These are phyloP conservation scores for Incumbomyces lentus DNA, from an alignment of 2,329 filamentous ascomycete species.

Conservation along the genomic window DNA sequence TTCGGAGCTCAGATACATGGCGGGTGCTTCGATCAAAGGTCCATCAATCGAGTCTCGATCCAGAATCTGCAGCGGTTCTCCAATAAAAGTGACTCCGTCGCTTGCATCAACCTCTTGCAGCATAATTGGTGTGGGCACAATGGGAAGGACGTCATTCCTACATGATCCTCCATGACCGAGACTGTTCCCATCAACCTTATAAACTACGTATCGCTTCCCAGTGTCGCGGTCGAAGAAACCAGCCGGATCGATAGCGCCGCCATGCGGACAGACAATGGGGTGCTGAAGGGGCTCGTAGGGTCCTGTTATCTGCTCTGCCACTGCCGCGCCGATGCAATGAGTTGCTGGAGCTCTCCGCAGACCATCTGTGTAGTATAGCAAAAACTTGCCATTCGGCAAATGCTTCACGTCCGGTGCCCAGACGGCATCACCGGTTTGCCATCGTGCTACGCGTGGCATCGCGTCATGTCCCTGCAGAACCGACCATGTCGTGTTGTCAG, in stretches of 20 bases:
- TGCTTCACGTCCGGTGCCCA: slow-evolving; percentile 52
- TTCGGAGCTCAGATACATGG: slow-evolving; percentile 30
- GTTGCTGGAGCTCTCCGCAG: slow-evolving; percentile 26
- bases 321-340: slow-evolving; percentile 50
- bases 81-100: slow-evolving; percentile 45
- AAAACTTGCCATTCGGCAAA: slow-evolving; percentile 40
- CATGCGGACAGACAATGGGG: slow-evolving; percentile 46
- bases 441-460: slow-evolving; percentile 42
- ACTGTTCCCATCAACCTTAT: slow-evolving; percentile 58
- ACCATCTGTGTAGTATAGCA: slow-evolving; percentile 48
- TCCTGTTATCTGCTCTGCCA: slow-evolving; percentile 38
- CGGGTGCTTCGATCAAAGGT: slow-evolving; percentile 53
- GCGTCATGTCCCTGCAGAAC: slow-evolving; percentile 43
- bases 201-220: slow-evolving; percentile 49
- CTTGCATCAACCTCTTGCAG: slow-evolving; percentile 27
- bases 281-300: slow-evolving; percentile 41
- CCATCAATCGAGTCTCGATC: slow-evolving; percentile 55
- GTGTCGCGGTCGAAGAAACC: slow-evolving; percentile 46
- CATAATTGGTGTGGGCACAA: slow-evolving; percentile 31
- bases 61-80: slow-evolving; percentile 45
- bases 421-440: slow-evolving; percentile 45
- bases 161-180: slow-evolving; percentile 39
- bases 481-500: slow-evolving; percentile 39
- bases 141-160: slow-evolving; percentile 33
- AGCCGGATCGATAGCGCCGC: slow-evolving; percentile 54